These are phyloP conservation scores for Canavalia ensiformis DNA, from an alignment of 306 rosid genomes.

Conservation along the genomic window DNA sequence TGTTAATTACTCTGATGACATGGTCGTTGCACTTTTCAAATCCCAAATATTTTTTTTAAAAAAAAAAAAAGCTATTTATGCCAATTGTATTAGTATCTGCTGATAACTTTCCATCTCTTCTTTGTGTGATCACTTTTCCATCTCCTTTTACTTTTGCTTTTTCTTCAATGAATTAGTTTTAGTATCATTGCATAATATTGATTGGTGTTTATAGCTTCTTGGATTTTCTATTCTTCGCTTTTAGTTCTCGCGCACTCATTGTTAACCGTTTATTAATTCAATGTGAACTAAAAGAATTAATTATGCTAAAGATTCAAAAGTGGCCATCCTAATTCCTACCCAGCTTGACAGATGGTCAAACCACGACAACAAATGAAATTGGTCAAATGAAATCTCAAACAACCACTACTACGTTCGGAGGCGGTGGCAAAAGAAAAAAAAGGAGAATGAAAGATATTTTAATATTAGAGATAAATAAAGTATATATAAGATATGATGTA, in stretches of 20 bases:
- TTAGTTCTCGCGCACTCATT: conserved; percentile 7
- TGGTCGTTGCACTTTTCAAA: conserved; percentile 24
- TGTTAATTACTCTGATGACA: neutral
- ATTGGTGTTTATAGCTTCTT: conserved; percentile 50
- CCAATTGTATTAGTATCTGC: neutral
- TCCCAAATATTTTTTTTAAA: conserved; percentile 22
- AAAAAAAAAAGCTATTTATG: neutral
- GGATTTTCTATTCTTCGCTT: conserved; percentile 42
- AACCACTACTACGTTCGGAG: conserved; percentile 45
- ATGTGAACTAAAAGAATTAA: conserved; percentile 15
- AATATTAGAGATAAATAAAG: too few species aligned
- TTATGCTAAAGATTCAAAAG: neutral
- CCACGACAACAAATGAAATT: conserved; percentile 29
- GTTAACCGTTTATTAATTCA: conserved; percentile 25
- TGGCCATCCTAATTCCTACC: neutral
- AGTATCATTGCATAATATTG: conserved; percentile 44
- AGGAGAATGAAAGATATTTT: too few species aligned
- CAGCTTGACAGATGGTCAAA: conserved; percentile 41
- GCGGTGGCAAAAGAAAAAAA: neutral
- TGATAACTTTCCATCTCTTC: neutral
- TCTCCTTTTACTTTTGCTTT: neutral
- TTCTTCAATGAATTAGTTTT: neutral
- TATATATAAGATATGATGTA: too few species aligned
- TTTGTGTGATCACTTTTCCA: neutral
- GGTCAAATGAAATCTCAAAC: conserved; percentile 54